These are phyloP conservation scores for Mycena amicta DNA, from an alignment of 768 basidiomycete genomes.

Conservation along the genomic window DNA sequence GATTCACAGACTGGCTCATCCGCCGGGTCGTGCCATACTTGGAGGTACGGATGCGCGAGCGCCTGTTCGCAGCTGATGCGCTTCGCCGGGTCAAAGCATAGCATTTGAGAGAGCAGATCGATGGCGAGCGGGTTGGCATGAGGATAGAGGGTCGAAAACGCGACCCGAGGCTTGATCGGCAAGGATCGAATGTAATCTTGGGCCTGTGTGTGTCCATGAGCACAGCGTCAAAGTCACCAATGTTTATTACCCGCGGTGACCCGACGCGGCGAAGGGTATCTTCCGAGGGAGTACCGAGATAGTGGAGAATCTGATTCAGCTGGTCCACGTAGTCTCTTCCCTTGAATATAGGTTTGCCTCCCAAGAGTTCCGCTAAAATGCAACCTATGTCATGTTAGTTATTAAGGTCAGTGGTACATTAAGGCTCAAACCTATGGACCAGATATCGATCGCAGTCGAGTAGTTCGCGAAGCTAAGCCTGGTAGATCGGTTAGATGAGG, in stretches of 20 bases:
- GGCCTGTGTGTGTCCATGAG: too few species aligned
- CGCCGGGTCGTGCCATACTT: slow-evolving; percentile 97
- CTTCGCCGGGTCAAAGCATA: slow-evolving; percentile 95
- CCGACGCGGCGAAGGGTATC: slow-evolving; percentile 96
- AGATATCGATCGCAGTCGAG: too few species aligned
- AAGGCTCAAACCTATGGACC: too few species aligned
- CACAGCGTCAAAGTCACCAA: slow-evolving; percentile 29
- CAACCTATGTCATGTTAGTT: too few species aligned
- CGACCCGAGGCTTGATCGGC: slow-evolving; percentile 94
- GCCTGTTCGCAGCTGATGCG: slow-evolving; percentile 97
- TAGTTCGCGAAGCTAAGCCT: slow-evolving; percentile 63
- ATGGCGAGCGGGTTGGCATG: slow-evolving; percentile 92
- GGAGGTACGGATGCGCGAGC: slow-evolving; percentile 89
- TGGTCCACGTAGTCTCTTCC: slow-evolving; percentile 99
- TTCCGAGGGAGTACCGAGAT: slow-evolving; percentile 97
- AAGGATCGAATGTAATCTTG: slow-evolving; percentile 98
- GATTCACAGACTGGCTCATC: slow-evolving; percentile 88
- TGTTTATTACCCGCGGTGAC: slow-evolving; percentile 89
- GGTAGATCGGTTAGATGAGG: not conserved
- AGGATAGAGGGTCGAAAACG: slow-evolving; percentile 90
- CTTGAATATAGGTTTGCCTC: slow-evolving; percentile 95
- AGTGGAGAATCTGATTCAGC: slow-evolving; percentile 95
- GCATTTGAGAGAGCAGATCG: slow-evolving; percentile 87
- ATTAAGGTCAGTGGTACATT: too few species aligned
- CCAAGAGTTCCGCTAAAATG: slow-evolving; percentile 91